Conservation (phyloP, 305 asterid species). For the Fraxinus greggii region DNA sequence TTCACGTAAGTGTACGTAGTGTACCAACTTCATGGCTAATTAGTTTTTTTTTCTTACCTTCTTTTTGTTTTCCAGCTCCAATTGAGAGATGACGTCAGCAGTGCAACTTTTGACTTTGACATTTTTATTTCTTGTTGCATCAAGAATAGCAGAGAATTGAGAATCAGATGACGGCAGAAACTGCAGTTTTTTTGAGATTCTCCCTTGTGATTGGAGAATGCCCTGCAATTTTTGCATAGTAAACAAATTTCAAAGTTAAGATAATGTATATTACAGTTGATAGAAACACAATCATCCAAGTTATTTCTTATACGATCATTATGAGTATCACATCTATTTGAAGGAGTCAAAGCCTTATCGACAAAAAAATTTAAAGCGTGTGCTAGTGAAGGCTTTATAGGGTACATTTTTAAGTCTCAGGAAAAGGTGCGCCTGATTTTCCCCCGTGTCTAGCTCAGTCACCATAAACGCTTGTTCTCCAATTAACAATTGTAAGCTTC, state of each 20-base stretch:
- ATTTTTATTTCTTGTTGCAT: conserved; percentile 88
- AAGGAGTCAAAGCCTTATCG: background rate
- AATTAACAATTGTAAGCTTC: conserved; percentile 47
- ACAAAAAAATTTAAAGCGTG: background rate
- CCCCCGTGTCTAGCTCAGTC: conserved; percentile 49
- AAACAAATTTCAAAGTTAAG: conserved; percentile 10
- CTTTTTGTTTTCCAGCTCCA: conserved; percentile 92
- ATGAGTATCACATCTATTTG: background rate
- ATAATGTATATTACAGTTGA: background rate
- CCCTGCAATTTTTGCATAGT: conserved; percentile 49
- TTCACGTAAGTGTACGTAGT: background rate
- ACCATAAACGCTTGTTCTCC: conserved; percentile 55
- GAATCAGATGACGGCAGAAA: conserved; percentile 98
- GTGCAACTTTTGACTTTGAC: conserved; percentile 88
- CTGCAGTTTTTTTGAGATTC: conserved; percentile 78
- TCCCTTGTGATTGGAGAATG: conserved; percentile 95
- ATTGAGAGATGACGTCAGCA: conserved; percentile 93
- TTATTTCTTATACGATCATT: background rate
- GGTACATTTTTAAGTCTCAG: conserved; percentile 52
- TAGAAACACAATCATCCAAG: background rate
- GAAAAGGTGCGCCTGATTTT: conserved; percentile 54
- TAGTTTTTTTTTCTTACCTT: conserved; percentile 42
- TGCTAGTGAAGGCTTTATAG: background rate
- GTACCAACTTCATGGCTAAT: background rate
- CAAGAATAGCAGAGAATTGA: conserved; percentile 94